Evolutionary conservation across 176 grass and related monocot genomes (phyloP), one percentile per base, ranked within the genome.

Genomic region (Calamus simplicifolius): DNA sequence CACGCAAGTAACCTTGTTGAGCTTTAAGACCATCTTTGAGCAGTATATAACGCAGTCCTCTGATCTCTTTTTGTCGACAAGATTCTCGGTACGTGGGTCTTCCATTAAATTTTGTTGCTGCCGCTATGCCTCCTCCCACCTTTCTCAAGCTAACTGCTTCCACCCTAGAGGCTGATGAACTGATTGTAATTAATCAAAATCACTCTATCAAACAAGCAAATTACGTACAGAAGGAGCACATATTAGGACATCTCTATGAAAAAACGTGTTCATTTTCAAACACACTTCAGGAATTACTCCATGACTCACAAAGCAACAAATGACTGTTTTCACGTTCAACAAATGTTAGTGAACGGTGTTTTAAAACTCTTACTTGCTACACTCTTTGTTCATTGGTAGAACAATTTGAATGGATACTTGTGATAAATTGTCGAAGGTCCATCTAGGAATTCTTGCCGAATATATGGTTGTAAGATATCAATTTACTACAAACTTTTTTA

Each of bases 361-460:
- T 18, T 17, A 51, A 6, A 66, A 15, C 48, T 54, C 68, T 64
- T 73, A 86, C 92, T 59, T 88, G 68, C 56, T 65, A 53, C 88
- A 66, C 16, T 91, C 84, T 87, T 96, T 91, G 69, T 82, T 73
- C 54, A 67, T 63, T 19, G 84, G 87, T 26, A 97, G 69, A 73
- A 82, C 69, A 60, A 97, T 90, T 61, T 91, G 81, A 57, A 97
- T 85, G n/a, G 75, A 88, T 80, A 91, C 86, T 80, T 91, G 57
- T 53, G 87, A 88, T 60, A 97, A 49, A 25, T 82, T 85, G 51
- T 82, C 78, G 57, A n/a, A n/a, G n/a, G n/a, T 97, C 92, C 23
- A 68, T 73, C 8, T 83, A 88, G 56, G 87, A 82, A 69, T 97
- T 96, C 54, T 82, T 97, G 18, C 83, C 87, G 67, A 90, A 97